Evolutionary conservation across 2,329 filamentous ascomycete genomes (phyloP), one percentile per base, ranked within the genome.

Genomic region (Metarhizium guizhouense): DNA sequence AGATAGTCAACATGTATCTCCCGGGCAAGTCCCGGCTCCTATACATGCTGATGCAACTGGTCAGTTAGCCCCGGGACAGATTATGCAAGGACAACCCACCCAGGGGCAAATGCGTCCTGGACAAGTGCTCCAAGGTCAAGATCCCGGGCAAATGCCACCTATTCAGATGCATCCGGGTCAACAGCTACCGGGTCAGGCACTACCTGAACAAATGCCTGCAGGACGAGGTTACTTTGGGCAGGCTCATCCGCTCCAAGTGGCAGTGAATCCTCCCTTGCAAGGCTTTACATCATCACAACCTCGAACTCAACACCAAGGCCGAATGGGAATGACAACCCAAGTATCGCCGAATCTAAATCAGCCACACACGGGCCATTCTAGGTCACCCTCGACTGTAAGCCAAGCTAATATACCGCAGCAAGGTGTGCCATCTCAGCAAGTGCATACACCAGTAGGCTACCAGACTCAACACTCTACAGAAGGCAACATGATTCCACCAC

Each of bases 401-500:
- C 30, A 45, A 11, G 25, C 18, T 5, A 30, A 8, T 4, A 30
- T 34, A 45, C 6, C 47, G 11, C 32, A 34, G 20, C 55, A 54
- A 11, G 18, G 49, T 8, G 16, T 10, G 14, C 48, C 50, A n/a
- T 18, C 45, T 52, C 45, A 45, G 34, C 53, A 53, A 5, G 14
- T 30, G 13, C 45, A 48, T 13, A 3, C 47, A 7, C 30, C n/a
- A 13, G 32, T 6, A 36, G 36, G 25, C 3, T 20, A 18, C 13
- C 30, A 11, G 18, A 40, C 10, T 42, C 45, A 36, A 18, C 18
- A 32, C 7, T 6, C 40, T 4, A n/a, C 25, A 36, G 14, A 51
- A 18, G 47, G 51, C 7, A 53, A 54, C 42, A 47, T 52, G 30
- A 52, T 55, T 18, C 57, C 57, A 29, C 43, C 55, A 30, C 54